These are phyloP conservation scores for Yarrowia osloensis DNA, from an alignment of 805 yeast genomes.

Conservation along the genomic window DNA sequence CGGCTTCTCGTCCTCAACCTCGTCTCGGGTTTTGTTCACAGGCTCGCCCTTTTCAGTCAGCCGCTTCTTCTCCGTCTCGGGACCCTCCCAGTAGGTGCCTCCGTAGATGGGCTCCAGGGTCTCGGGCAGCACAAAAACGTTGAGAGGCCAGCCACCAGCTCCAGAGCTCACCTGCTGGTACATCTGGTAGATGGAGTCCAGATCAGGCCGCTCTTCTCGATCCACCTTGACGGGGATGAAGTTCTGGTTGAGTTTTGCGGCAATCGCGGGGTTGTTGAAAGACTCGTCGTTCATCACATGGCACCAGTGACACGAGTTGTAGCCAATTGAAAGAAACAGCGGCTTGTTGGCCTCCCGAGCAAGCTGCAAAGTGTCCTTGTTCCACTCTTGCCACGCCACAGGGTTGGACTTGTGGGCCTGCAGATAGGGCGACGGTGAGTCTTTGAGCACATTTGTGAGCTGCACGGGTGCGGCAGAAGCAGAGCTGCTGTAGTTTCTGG, in stretches of 20 bases:
- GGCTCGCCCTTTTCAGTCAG: constrained; percentile 6
- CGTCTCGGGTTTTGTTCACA: constrained; percentile 3
- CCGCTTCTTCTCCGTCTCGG: constrained; percentile 34
- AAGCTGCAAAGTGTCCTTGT: constrained; percentile 38
- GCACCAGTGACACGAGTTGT: constrained; percentile 46
- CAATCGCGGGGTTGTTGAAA: constrained; percentile 39
- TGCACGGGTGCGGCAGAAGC: not conserved
- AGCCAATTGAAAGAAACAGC: constrained; percentile 45
- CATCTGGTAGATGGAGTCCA: constrained; percentile 45
- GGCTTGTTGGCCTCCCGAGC: constrained; percentile 43
- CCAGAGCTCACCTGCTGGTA: constrained; percentile 44
- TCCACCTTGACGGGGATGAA: constrained; percentile 46
- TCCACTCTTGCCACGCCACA: constrained; percentile 47
- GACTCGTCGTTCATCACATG: constrained; percentile 45
- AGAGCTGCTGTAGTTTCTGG: constrained; percentile 2
- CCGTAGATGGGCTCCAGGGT: constrained; percentile 44
- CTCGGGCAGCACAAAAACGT: constrained; percentile 44
- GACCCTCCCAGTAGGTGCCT: constrained; percentile 46
- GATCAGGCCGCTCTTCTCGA: constrained; percentile 46
- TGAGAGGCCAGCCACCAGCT: constrained; percentile 48
- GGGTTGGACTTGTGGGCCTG: constrained; percentile 40
- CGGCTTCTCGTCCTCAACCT: not conserved
- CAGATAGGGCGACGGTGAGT: constrained; percentile 37
- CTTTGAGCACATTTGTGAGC: constrained; percentile 11
- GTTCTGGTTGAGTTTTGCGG: constrained; percentile 39